phyloP scores from a whole-genome alignment of 495 filamentous ascomycete genomes.

The Penicillium bovifimosum region DNA sequence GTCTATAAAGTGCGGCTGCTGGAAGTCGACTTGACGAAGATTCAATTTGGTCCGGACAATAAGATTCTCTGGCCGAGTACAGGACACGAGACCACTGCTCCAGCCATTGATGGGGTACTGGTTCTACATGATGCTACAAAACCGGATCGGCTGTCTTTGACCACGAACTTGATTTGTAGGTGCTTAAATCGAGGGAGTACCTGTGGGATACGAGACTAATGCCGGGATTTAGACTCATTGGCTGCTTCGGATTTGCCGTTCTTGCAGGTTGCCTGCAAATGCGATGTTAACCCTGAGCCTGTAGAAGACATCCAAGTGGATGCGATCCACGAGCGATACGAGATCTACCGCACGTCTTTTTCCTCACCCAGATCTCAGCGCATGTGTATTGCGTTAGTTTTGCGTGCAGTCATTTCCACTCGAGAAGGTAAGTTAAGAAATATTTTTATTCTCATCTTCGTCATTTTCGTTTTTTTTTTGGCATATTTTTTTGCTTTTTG shows the following conservation, averaged over 20 bases:
- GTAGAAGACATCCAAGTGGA: constrained; percentile 38
- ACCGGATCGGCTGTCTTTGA: constrained; percentile 58
- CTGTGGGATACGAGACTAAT: neutral
- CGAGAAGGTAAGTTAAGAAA: constrained; percentile 55
- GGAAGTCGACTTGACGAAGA: constrained; percentile 54
- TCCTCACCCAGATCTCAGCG: constrained; percentile 67
- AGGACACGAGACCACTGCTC: constrained; percentile 58
- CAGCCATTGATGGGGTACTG: constrained; percentile 75
- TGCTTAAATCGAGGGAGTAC: neutral
- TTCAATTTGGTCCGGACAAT: constrained; percentile 47
- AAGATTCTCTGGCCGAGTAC: constrained; percentile 72
- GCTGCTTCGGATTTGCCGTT: constrained; percentile 62
- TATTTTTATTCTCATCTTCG: neutral
- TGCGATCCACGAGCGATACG: constrained; percentile 53
- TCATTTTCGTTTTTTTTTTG: neutral
- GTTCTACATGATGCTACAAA: constrained; percentile 83
- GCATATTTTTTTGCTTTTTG: too few relatives aligned
- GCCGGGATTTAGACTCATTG: constrained; percentile 55
- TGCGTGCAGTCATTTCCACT: constrained; percentile 60
- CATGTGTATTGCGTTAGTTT: constrained; percentile 70
- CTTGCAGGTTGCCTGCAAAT: constrained; percentile 79
- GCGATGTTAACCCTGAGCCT: constrained; percentile 56
- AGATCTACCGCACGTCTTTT: constrained; percentile 66
- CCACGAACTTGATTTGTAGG: constrained; percentile 57
- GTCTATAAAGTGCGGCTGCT: constrained; percentile 75